Evolutionary conservation across 1,139 yeast genomes (phyloP), one percentile per base, ranked within the genome.

Genomic region (Hanseniaspora sp.): DNA sequence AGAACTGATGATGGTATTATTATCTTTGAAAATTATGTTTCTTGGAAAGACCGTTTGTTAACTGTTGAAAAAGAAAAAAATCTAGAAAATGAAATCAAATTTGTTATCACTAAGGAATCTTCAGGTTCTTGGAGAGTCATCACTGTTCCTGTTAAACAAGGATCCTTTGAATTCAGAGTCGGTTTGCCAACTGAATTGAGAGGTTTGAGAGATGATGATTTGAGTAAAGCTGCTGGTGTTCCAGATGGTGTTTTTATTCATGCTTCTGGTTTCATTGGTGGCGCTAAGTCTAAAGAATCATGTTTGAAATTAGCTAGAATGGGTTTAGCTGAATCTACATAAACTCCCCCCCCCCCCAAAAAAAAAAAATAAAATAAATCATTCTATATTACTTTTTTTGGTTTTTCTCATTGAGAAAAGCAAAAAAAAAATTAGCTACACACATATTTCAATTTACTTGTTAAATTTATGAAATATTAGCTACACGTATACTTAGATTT

Each of bases 181-280:
- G 86, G 96, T 28, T 75, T 92, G 59, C 96, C 96, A 29, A 94
- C 85, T 67, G 76, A 80, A 38, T 86, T 95, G 88, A 79, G 98
- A 73, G 99, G 99, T 34, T 72, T 90, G 52, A 80, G 98, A 65
- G 98, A 92, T 66, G 90, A 84, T 37, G 85, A 75, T 46, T 75
- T 92, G 62, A 79, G 85, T 59, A 74, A 81, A 59, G 71, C 77
- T 61, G 73, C 88, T 40, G 96, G 95, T 18, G 78, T 92, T 56
- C 80, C 79, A 23, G 96, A 86, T 3, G 86, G 96, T 66, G 80
- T 90, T 35, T 92, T 92, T 67, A 80, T 94, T 56, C 99, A 92
- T 63, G 96, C 97, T 46, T 86, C 95, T 47, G 98, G 99, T 0
- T 92, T 92, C 70, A 92, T 92, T 66, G 98, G 98, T 39, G 99